phyloP scores from a whole-genome alignment of 2,329 filamentous ascomycete genomes.

The Fusarium sp. region DNA sequence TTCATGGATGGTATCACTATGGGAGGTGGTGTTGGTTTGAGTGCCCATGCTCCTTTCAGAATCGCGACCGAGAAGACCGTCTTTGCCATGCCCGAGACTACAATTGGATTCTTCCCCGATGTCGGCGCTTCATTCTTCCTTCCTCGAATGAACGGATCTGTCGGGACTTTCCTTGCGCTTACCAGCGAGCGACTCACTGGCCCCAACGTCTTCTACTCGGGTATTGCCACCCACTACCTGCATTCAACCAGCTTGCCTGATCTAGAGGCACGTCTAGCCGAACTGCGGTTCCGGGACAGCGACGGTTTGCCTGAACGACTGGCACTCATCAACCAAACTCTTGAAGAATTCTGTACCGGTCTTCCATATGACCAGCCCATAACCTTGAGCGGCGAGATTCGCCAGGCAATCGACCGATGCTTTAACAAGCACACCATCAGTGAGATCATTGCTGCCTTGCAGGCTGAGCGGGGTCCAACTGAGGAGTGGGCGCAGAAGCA shows the following conservation, averaged over 20 bases:
- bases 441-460: conserved; percentile 76
- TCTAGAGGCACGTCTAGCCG: conserved; percentile 85
- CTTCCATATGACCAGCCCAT: conserved; percentile 80
- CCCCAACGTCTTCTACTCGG: conserved; percentile 87
- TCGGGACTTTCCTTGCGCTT: conserved; percentile 92
- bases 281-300: conserved; percentile 88
- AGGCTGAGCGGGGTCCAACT: conserved; percentile 61
- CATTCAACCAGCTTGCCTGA: conserved; percentile 87
- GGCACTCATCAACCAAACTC: conserved; percentile 81
- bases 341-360: conserved; percentile 90
- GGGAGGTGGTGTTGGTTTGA: conserved; percentile 95
- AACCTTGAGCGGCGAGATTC: conserved; percentile 73
- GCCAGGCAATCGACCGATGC: conserved; percentile 85
- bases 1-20: conserved; percentile 99
- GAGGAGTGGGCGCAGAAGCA: conserved; percentile 83
- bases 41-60: conserved; percentile 92
- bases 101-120: conserved; percentile 98
- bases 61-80: conserved; percentile 96
- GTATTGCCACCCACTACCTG: conserved; percentile 94
- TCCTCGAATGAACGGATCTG: conserved; percentile 83
- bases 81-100: conserved; percentile 99
- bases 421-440: conserved; percentile 75
- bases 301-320: conserved; percentile 71
- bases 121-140: conserved; percentile 97
- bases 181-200: conserved; percentile 87